Conservation (phyloP, 768 basidiomycete species). For the Paxillus ammoniavirescens region DNA sequence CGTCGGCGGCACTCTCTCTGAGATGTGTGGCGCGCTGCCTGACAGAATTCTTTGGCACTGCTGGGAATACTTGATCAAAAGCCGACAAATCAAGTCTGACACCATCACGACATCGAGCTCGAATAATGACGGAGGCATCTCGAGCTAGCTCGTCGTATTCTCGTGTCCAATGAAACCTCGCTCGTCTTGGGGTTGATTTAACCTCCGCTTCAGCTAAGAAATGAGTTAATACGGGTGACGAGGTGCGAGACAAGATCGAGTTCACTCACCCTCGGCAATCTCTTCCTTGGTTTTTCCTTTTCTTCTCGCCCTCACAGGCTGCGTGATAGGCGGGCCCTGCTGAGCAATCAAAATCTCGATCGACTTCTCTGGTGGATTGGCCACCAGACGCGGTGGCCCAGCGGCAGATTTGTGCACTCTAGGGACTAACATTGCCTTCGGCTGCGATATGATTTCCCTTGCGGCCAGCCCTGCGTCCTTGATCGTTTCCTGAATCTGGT, state of each 20-base stretch:
- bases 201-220: constrained; percentile 2
- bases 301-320: constrained; percentile 34
- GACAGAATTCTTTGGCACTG: constrained; percentile 69
- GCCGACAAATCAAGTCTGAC: constrained; percentile 69
- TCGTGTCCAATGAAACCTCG: constrained; percentile 78
- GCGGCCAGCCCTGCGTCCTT: constrained; percentile 52
- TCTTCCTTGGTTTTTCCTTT: constrained; percentile 29
- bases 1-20: constrained; percentile 60
- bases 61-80: constrained; percentile 77
- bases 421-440: constrained; percentile 14
- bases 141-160: constrained; percentile 88
- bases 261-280: constrained; percentile 27
- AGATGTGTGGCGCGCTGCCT: constrained; percentile 66
- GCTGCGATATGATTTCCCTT: constrained; percentile 41
- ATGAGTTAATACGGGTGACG: neutral
- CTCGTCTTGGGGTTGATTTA: constrained; percentile 40
- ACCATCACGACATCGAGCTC: constrained; percentile 65
- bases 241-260: neutral
- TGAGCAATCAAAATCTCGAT: constrained; percentile 49
- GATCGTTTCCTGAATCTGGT: constrained; percentile 54
- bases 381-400: constrained; percentile 38
- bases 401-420: constrained; percentile 3
- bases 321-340: constrained; percentile 45
- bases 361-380: constrained; percentile 50
- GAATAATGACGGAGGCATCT: constrained; percentile 81